Percentiles rank a stretch among this genome's conserved stretches.
Conservation (phyloP, 371 early-diverging fungal species). For the Phascolomyces articulosus region DNA sequence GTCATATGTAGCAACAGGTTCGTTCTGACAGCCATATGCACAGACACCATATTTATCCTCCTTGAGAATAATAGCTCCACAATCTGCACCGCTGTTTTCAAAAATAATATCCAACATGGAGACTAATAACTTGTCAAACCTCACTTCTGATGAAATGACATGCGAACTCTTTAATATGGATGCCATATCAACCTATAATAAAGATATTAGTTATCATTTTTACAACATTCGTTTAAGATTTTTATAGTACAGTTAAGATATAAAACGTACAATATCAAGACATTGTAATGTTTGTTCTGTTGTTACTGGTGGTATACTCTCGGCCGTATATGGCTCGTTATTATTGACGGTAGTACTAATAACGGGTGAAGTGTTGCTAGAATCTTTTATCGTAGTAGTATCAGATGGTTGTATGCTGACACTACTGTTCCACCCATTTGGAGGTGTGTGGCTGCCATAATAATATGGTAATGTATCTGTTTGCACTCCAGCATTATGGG, state of each 20-base stretch:
- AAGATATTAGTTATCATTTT: too few relatives aligned
- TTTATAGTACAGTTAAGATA: too few relatives aligned
- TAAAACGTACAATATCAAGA: constrained; percentile 44
- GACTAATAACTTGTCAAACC: constrained; percentile 39
- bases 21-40: constrained; percentile 44
- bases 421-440: too few relatives aligned
- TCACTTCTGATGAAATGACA: constrained; percentile 50
- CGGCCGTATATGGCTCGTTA: too few relatives aligned
- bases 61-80: constrained; percentile 48
- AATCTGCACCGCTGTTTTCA: constrained; percentile 48
- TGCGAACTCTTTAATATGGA: constrained; percentile 52
- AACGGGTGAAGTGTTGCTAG: too few relatives aligned
- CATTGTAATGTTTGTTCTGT: constrained; percentile 46
- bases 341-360: too few relatives aligned
- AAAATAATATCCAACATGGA: constrained; percentile 48
- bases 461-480: constrained; percentile 33
- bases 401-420: too few relatives aligned
- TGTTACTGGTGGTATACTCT: constrained; percentile 34
- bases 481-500: constrained; percentile 35
- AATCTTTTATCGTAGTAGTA: too few relatives aligned
- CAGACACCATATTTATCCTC: constrained; percentile 43
- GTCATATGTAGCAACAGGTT: constrained; percentile 41
- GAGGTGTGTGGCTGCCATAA: neutral
- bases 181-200: constrained; percentile 33
- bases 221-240: too few relatives aligned